Evolutionary conservation across 306 rosid species (phyloP).

Genomic region (Dryas octopetala): DNA sequence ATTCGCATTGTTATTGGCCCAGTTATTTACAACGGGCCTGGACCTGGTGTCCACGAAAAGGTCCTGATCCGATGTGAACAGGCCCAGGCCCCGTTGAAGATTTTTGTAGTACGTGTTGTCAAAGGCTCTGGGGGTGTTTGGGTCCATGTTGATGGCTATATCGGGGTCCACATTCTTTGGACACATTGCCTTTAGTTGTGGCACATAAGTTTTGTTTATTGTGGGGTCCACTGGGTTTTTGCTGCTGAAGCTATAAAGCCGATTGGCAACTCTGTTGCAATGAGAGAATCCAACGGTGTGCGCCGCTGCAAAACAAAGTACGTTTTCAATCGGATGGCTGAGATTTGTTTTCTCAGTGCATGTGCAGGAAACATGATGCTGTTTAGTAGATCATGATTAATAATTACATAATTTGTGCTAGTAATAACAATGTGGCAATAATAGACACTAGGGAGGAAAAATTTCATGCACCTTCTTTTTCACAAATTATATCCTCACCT

Average conservation of each 20-base stretch:
- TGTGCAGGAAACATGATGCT: neutral
- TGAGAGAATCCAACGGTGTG: constrained; percentile 84
- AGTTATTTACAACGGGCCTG: constrained; percentile 41
- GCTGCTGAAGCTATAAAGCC: constrained; percentile 50
- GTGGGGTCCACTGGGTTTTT: constrained; percentile 48
- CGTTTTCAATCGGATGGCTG: neutral
- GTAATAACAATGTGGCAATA: no score
- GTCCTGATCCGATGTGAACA: constrained; percentile 68
- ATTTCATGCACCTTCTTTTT: no score
- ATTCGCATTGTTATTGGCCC: constrained; percentile 41
- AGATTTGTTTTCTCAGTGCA: neutral
- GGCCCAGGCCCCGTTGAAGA: constrained; percentile 58
- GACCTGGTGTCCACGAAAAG: constrained; percentile 59
- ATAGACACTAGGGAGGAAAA: no score
- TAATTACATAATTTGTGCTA: no score
- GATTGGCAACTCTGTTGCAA: constrained; percentile 46
- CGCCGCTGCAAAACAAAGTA: constrained; percentile 46
- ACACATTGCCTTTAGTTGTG: constrained; percentile 47
- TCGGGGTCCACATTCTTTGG: constrained; percentile 59
- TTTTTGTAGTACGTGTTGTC: constrained; percentile 63
- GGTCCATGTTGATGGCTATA: constrained; percentile 84
- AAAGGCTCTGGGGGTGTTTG: constrained; percentile 52
- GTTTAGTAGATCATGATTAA: neutral
- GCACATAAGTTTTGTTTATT: constrained; percentile 37
- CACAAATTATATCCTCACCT: no score